Percentiles rank a stretch among this genome's conserved stretches.
Evolutionary conservation across 106 monocot genomes (phyloP).

Genomic region (Xerophyta viscosa): DNA sequence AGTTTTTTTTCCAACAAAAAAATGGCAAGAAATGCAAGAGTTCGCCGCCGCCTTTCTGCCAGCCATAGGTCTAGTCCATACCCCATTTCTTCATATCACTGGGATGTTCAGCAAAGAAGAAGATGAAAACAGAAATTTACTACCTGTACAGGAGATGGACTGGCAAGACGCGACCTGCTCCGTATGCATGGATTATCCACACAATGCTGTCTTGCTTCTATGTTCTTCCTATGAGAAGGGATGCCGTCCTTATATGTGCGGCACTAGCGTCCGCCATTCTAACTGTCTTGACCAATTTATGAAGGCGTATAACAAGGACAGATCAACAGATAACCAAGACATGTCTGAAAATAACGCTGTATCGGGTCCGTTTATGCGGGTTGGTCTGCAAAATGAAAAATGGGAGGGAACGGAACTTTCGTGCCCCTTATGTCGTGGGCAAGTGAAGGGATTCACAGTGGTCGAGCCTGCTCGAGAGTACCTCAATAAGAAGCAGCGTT

Average conservation of each 20-base stretch:
- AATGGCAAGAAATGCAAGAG: constrained; percentile 2
- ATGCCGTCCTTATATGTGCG: constrained; percentile 10
- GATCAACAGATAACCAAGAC: not conserved
- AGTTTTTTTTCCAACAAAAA: no score
- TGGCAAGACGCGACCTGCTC: constrained; percentile 10
- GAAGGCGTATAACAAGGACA: constrained; percentile 7
- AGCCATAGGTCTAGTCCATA: constrained; percentile 3
- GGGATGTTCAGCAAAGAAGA: not conserved
- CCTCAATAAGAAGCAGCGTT: constrained; percentile 4
- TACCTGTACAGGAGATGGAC: not conserved
- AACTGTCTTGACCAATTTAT: constrained; percentile 5
- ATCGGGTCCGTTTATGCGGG: not conserved
- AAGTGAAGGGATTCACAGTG: constrained; percentile 8
- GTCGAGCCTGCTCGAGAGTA: constrained; percentile 8
- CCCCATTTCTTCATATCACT: not conserved
- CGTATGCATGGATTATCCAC: constrained; percentile 11
- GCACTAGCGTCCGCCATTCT: constrained; percentile 4
- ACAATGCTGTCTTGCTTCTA: constrained; percentile 10
- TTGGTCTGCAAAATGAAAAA: not conserved
- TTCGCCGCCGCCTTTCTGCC: not conserved
- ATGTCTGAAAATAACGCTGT: no score
- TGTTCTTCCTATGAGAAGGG: constrained; percentile 10
- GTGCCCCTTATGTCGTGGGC: constrained; percentile 7
- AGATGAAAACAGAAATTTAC: not conserved
- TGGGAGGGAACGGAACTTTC: not conserved